These are phyloP conservation scores for Lachnellula subtilissima DNA, from an alignment of 2,329 filamentous ascomycete genomes.

Conservation along the genomic window DNA sequence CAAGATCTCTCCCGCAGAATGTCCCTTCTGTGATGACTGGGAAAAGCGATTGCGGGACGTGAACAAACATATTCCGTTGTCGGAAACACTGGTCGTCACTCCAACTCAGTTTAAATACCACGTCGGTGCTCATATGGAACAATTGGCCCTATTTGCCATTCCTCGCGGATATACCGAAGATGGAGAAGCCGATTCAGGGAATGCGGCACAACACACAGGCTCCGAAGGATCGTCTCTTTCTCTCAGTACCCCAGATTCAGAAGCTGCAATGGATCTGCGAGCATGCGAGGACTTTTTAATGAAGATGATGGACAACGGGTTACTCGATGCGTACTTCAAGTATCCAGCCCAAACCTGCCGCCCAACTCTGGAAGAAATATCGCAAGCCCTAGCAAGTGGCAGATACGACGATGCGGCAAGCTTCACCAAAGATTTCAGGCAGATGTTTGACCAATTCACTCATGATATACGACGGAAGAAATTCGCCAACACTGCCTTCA, in stretches of 20 bases:
- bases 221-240: slow-evolving; percentile 1
- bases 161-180: slow-evolving; percentile 8
- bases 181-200: slow-evolving; percentile 9
- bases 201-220: background rate
- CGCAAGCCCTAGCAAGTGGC: background rate
- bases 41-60: slow-evolving; percentile 4
- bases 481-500: background rate
- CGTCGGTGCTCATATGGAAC: slow-evolving; percentile 22
- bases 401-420: background rate
- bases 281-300: background rate
- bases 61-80: slow-evolving; percentile 6
- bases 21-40: slow-evolving; percentile 31
- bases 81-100: slow-evolving; percentile 1
- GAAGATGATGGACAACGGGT: background rate
- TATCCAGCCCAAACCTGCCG: background rate
- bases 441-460: background rate
- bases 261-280: background rate
- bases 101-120: slow-evolving; percentile 19
- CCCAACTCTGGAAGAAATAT: background rate
- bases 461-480: background rate
- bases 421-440: background rate
- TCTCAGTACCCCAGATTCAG: background rate
- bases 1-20: slow-evolving; percentile 18
- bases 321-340: background rate
- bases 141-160: slow-evolving; percentile 23